Base-by-base conservation (phyloP, 371 early-diverging fungal species). In the Mortierella sp. region DNA sequence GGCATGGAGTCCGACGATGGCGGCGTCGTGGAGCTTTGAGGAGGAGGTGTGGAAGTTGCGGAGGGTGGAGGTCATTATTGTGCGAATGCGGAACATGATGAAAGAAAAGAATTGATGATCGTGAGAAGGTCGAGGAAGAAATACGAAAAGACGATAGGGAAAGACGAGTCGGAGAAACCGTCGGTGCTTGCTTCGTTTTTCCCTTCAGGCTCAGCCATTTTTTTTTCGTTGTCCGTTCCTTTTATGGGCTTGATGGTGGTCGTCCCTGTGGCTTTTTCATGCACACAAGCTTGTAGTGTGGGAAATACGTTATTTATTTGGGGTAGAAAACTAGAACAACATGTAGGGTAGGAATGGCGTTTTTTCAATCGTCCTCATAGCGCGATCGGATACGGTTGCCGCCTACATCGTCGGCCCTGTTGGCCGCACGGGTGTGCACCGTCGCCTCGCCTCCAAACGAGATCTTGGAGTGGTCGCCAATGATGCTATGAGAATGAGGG, bases 381-480 rank as follows among this genome's bases (percentile, higher is more conserved):
- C 82, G 77, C 29, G 82, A 82, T 31, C 82, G 71, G 40, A 82
- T 77, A 31, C 82, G 77, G 63, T 71, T 82, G 26, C 82, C 82
- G 7, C 82, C 78, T 41, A 22, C 68, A 34, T 77, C 82, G 19
- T 82, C 81, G 4, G 71, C 70, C 31, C 81, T 70, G 74, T 70
- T 73, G 22, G 78, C 22, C 14, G 50, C 45, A 26, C 82, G 77
- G 14, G 74, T 71, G 64, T 74, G 71, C 8, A 37, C 67, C 1
- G 77, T 71, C 8, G 78, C 71, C 40, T 81, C 81, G 11, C 71
- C 73, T 66, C 77, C 77, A 64, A 82, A 82, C 50, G 82, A 82
- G 66, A 82, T 82, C 78, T 82, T 82, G 63, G 82, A 82, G 70
- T 82, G 82, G 47, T 82, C 82, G 13, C 82, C 82, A 65, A 82